Evolutionary conservation across 768 basidiomycete genomes (phyloP).

Genomic region (Hortiboletus flavorubellus): DNA sequence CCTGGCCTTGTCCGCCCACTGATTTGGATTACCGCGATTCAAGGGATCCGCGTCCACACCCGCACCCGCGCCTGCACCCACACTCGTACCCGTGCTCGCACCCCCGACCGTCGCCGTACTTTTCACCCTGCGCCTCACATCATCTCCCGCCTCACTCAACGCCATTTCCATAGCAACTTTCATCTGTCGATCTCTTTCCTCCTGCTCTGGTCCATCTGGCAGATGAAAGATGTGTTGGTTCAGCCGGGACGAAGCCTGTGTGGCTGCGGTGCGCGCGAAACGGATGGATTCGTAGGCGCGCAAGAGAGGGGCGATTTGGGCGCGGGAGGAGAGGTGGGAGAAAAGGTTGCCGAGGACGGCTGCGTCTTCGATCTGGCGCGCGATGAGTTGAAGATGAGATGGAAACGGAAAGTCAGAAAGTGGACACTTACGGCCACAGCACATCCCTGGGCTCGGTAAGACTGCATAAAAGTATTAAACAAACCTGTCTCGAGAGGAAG

Average conservation of each 20-base stretch:
- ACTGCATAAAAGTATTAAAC: conserved; percentile 23
- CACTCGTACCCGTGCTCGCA: too few relatives aligned
- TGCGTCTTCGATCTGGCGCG: conserved; percentile 33
- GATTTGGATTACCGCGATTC: too few relatives aligned
- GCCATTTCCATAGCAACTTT: conserved; percentile 43
- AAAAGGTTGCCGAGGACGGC: conserved; percentile 48
- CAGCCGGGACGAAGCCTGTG: conserved; percentile 46
- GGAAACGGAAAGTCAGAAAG: not conserved
- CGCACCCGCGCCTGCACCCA: too few relatives aligned
- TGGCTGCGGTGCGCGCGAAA: conserved; percentile 44
- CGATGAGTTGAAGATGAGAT: not conserved
- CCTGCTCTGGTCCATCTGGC: conserved; percentile 51
- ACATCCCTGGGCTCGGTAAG: conserved; percentile 53
- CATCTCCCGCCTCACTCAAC: conserved; percentile 22
- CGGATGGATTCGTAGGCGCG: conserved; percentile 53
- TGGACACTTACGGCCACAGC: conserved; percentile 45
- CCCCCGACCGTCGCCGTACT: conserved; percentile 9
- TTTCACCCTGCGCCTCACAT: conserved; percentile 5
- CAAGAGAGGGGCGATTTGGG: conserved; percentile 18
- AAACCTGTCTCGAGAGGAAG: not conserved
- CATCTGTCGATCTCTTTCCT: conserved; percentile 50
- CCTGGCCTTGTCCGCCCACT: too few relatives aligned
- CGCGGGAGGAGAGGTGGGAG: conserved; percentile 43
- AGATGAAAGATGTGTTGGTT: conserved; percentile 58
- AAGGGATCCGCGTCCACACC: too few relatives aligned